Evolutionary conservation across 1,284 basidiomycete species (phyloP).

Genomic region (Pisolithus thermaeus): DNA sequence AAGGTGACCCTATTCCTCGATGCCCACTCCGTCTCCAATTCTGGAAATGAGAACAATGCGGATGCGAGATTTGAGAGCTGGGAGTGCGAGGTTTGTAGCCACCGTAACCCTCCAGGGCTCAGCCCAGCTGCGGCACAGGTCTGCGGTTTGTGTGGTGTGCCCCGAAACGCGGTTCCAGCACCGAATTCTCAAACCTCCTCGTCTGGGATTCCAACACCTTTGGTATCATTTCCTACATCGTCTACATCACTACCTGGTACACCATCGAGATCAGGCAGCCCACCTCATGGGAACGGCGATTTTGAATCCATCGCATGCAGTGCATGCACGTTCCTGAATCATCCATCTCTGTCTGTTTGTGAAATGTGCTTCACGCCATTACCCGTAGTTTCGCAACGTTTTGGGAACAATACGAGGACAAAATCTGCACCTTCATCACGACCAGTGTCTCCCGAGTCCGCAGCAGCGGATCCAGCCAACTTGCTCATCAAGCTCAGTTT

Average conservation of each 20-base stretch:
- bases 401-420: constrained; percentile 22
- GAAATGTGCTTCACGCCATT: constrained; percentile 85
- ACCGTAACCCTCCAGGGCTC: constrained; percentile 68
- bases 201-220: constrained; percentile 28
- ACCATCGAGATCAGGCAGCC: constrained; percentile 15
- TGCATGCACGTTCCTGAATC: constrained; percentile 91
- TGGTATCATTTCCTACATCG: constrained; percentile 34
- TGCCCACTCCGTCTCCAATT: constrained; percentile 22
- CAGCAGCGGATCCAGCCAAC: constrained; percentile 27
- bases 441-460: constrained; percentile 43
- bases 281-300: constrained; percentile 11
- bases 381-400: constrained; percentile 25
- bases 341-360: constrained; percentile 68
- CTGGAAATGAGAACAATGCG: constrained; percentile 15
- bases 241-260: constrained; percentile 27
- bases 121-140: constrained; percentile 55
- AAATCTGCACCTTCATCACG: constrained; percentile 60
- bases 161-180: constrained; percentile 41
- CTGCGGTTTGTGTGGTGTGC: constrained; percentile 74
- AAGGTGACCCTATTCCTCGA: constrained; percentile 81
- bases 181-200: constrained; percentile 20
- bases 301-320: constrained; percentile 55
- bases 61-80: constrained; percentile 50
- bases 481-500: constrained; percentile 76
- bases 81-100: constrained; percentile 85